Percentiles rank a stretch among this genome's conserved stretches.
Evolutionary conservation across 345 rosid species (phyloP).

Genomic region (Eucalyptus grandis): DNA sequence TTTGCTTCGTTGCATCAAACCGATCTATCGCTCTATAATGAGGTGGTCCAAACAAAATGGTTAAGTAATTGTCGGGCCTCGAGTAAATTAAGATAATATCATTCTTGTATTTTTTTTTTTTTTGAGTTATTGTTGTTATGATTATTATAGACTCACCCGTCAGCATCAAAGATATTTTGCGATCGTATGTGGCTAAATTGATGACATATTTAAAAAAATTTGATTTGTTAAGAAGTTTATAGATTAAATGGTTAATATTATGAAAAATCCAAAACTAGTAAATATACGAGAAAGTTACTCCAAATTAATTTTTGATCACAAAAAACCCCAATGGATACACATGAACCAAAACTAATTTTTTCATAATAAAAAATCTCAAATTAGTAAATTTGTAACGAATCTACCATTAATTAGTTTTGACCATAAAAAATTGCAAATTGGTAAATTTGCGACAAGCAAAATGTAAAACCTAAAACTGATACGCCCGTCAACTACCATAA

Average conservation of each 20-base stretch:
- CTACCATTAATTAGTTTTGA: no score
- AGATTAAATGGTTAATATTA: background rate
- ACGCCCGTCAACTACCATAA: no score
- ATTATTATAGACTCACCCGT: background rate
- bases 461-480: no score
- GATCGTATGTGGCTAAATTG: background rate
- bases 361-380: rapidly evolving
- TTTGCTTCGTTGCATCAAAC: background rate
- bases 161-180: background rate
- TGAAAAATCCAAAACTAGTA: no score
- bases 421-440: no score
- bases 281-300: no score
- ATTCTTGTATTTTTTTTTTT: background rate
- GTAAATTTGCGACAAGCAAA: no score
- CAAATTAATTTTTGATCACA: no score
- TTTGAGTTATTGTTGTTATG: background rate
- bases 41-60: background rate
- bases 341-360: no score
- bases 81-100: background rate
- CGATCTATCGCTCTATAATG: background rate
- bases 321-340: no score
- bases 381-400: rapidly evolving
- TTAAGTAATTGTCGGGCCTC: background rate
- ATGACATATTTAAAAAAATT: background rate
- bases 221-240: background rate